A percentile compares a stretch with the other conserved stretches of the same genome.
phyloP scores from a whole-genome alignment of 768 basidiomycete genomes.

The Astraeus odoratus region DNA sequence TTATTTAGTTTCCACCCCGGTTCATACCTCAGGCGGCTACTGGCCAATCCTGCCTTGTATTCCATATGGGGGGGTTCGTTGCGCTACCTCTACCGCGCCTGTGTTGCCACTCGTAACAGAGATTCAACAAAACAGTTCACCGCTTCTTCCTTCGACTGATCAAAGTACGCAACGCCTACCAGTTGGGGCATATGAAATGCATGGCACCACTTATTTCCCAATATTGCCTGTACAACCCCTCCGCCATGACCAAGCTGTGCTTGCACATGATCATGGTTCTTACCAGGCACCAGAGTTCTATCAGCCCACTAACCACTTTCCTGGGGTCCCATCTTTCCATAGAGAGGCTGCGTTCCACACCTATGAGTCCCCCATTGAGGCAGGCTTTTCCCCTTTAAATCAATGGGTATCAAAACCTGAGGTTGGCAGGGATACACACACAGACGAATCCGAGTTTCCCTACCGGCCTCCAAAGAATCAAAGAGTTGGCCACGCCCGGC shows the following conservation, averaged over 20 bases:
- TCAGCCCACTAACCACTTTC: neutral
- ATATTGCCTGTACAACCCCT: constrained; percentile 4
- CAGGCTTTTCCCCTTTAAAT: constrained; percentile 2
- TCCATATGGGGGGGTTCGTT: constrained; percentile 9
- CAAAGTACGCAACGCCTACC: constrained; percentile 9
- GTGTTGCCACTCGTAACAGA: neutral
- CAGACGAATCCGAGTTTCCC: constrained; percentile 20
- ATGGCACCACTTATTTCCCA: constrained; percentile 26
- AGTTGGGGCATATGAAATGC: constrained; percentile 15
- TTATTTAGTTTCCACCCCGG: constrained; percentile 7
- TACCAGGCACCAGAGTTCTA: constrained; percentile 3
- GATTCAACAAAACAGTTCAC: constrained; percentile 3
- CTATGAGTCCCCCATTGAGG: constrained; percentile 6
- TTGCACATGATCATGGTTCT: constrained; percentile 8
- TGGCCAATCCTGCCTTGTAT: constrained; percentile 13
- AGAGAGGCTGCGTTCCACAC: constrained; percentile 8
- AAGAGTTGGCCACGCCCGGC: constrained; percentile 32
- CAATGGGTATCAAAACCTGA: neutral
- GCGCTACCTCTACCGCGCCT: neutral
- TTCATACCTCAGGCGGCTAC: neutral
- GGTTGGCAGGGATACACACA: neutral
- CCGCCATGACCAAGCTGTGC: constrained; percentile 5
- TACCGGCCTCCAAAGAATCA: constrained; percentile 27
- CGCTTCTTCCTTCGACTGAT: neutral
- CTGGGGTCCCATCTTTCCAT: neutral